These are phyloP conservation scores for Choiromyces venosus DNA, from an alignment of 495 filamentous ascomycete species.

Conservation along the genomic window DNA sequence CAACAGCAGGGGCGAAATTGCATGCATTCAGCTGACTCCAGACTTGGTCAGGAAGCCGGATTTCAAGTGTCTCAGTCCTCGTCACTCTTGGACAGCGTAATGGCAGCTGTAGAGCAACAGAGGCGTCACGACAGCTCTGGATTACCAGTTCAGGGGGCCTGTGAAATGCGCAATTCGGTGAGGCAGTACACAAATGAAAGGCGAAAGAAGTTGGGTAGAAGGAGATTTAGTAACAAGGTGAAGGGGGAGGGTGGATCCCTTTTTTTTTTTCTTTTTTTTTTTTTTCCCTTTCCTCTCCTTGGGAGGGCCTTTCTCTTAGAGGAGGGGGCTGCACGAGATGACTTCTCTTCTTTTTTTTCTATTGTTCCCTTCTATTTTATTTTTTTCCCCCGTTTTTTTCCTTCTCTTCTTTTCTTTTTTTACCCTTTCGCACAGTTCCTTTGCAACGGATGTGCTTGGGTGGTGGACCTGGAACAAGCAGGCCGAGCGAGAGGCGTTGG, in stretches of 20 bases:
- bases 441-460: neutral
- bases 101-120: conserved; percentile 20
- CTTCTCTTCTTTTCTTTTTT: conserved; percentile 15
- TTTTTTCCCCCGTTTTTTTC: conserved; percentile 20
- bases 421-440: neutral
- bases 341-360: conserved; percentile 21
- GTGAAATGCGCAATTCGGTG: conserved; percentile 38
- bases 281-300: neutral
- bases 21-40: conserved; percentile 39
- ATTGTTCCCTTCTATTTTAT: conserved; percentile 17
- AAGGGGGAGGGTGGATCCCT: conserved; percentile 31
- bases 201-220: conserved; percentile 15
- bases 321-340: conserved; percentile 30
- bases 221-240: conserved; percentile 21
- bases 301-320: neutral
- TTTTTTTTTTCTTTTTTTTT: conserved; percentile 17
- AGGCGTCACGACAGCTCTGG: conserved; percentile 29
- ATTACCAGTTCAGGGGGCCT: conserved; percentile 34
- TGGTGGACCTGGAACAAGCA: neutral
- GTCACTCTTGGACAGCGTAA: conserved; percentile 18
- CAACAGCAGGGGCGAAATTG: conserved; percentile 28
- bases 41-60: conserved; percentile 28
- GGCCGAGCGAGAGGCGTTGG: conserved; percentile 2
- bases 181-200: conserved; percentile 26
- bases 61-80: conserved; percentile 30